phyloP scores from a whole-genome alignment of 306 rosid species.

The Lathyrus aphaca region DNA sequence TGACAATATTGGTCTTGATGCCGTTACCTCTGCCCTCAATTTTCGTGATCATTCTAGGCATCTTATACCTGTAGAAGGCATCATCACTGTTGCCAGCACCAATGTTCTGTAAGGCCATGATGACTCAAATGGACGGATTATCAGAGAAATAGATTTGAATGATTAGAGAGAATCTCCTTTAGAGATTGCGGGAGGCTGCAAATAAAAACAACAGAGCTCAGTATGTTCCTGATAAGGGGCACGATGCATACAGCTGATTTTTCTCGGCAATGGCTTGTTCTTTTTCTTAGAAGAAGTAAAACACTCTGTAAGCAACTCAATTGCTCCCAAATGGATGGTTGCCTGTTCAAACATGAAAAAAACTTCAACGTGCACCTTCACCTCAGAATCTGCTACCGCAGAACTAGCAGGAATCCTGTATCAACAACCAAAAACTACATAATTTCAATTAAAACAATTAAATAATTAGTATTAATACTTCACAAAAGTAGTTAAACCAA shows the following conservation, averaged over 20 bases:
- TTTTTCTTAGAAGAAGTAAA: slow-evolving; percentile 56
- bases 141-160: background rate
- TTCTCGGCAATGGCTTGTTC: slow-evolving; percentile 45
- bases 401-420: slow-evolving; percentile 48
- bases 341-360: slow-evolving; percentile 76
- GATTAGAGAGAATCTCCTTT: slow-evolving; percentile 41
- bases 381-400: slow-evolving; percentile 46
- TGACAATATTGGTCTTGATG: slow-evolving; percentile 70
- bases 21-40: slow-evolving; percentile 81
- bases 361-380: slow-evolving; percentile 57
- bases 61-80: slow-evolving; percentile 78
- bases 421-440: slow-evolving; percentile 22
- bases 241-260: slow-evolving; percentile 61
- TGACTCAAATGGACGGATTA: slow-evolving; percentile 36
- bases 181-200: slow-evolving; percentile 42
- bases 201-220: slow-evolving; percentile 43
- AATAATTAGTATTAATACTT: background rate
- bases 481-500: background rate
- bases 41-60: slow-evolving; percentile 74
- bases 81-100: slow-evolving; percentile 71
- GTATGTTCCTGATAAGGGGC: slow-evolving; percentile 51
- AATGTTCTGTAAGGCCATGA: slow-evolving; percentile 70
- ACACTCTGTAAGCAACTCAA: slow-evolving; percentile 68
- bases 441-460: background rate
- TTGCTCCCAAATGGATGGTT: slow-evolving; percentile 54